Conservation (phyloP, 2,329 filamentous ascomycete species). For the Cladosporium oxysporum region DNA sequence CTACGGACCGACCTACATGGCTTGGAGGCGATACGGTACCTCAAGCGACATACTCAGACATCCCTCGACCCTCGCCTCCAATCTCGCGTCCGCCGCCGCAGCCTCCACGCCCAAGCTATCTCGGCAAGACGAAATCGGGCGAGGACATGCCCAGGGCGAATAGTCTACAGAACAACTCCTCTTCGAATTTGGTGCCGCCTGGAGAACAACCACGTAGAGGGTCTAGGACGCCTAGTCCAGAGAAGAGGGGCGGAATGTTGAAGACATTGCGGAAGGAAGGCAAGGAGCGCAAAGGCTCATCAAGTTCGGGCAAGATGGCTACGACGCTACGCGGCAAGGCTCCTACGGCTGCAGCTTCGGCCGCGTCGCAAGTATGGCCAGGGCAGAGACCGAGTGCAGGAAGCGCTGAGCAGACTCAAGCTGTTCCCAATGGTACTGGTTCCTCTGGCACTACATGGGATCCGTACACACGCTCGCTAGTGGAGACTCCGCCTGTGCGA, state of each 20-base stretch:
- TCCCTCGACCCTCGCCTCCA: conserved; percentile 68
- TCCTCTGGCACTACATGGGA: conserved; percentile 30
- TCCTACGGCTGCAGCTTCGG: conserved; percentile 61
- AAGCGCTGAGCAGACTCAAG: conserved; percentile 21
- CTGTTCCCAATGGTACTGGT: background rate
- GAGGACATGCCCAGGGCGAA: conserved; percentile 29
- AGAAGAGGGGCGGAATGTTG: conserved; percentile 61
- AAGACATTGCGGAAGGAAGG: conserved; percentile 35
- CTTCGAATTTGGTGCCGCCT: conserved; percentile 28
- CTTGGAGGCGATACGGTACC: conserved; percentile 82
- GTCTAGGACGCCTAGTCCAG: conserved; percentile 62
- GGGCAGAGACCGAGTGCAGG: conserved; percentile 28
- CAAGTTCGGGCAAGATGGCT: conserved; percentile 49
- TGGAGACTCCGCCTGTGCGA: conserved; percentile 27
- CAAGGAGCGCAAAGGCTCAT: conserved; percentile 32
- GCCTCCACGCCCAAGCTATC: conserved; percentile 48
- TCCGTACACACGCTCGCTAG: conserved; percentile 37
- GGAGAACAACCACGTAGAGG: conserved; percentile 41
- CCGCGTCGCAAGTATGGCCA: conserved; percentile 64
- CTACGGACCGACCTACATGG: conserved; percentile 54
- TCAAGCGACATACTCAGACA: conserved; percentile 73
- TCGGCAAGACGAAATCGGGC: conserved; percentile 50
- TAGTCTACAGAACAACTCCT: conserved; percentile 29
- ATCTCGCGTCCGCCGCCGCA: conserved; percentile 35
- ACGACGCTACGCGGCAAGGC: conserved; percentile 46